Base-by-base conservation (phyloP, 2,329 filamentous ascomycete genomes). In the Aureobasidium sp. region DNA sequence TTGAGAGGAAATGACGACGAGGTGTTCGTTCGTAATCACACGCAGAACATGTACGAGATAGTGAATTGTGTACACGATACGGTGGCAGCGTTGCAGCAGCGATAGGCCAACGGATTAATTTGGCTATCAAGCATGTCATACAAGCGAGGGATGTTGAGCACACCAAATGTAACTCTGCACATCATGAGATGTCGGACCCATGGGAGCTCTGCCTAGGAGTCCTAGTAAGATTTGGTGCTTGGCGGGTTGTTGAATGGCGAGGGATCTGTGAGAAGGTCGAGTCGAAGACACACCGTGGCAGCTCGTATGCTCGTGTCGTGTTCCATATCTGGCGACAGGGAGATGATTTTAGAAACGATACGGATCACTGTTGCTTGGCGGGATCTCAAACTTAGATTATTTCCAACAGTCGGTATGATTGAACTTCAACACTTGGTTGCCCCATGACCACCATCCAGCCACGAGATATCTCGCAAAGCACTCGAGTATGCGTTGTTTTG, bases 371-470 rank as follows among this genome's bases (percentile, higher is more conserved):
- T 4, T 27, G 35, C 45, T 50, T 50, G 45, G 45, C 53, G 22
- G 30, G 21, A 50, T 39, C 30, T 38, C 21, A 16, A 19, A 32
- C 25, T 50, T 30, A 34, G 48, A 51, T 40, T 44, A 51, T 40
- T 44, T 32, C 79, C 79, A 82, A 61, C 73, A 78, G 6, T 71
- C 70, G 6, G 74, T 66, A 55, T 76, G 74, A 62, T 90, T 88
- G 61, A 86, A 90, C 56, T 79, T 79, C 54, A 88, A 66, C 7
- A 80, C 83, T 61, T 91, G 83, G 60, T 90, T 77, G 3, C 88
- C 88, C 86, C 85, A 90, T 24, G 79, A 79, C 78, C 83, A 86
- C 87, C 88, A 91, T 0, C 85, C 85, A 6, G 80, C 76, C 1
- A 86, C 88, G 39, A 89, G 69, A 63, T 85, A 81, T 53, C 88